phyloP scores from a whole-genome alignment of 139 green algal species.

The Chlamydomonas applanata region DNA sequence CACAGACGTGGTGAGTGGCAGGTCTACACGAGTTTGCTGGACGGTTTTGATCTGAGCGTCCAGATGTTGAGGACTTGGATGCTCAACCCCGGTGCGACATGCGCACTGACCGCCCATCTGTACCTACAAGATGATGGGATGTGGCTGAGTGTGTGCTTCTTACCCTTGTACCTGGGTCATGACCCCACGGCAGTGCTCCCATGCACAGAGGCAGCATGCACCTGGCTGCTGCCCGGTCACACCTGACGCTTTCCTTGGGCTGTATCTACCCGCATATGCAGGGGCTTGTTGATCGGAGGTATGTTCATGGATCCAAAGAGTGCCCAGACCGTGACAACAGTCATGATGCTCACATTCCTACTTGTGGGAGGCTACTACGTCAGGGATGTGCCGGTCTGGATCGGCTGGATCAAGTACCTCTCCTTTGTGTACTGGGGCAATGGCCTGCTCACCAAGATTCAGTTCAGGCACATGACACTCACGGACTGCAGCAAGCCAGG shows the following conservation, averaged over 20 bases:
- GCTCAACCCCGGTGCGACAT: too few species aligned
- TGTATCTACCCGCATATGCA: too few species aligned
- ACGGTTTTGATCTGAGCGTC: too few species aligned
- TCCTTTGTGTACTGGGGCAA: constrained; percentile 55
- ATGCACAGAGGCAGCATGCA: too few species aligned
- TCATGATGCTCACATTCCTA: constrained; percentile 61
- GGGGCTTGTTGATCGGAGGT: constrained; percentile 34
- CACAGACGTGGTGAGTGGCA: constrained; percentile 19
- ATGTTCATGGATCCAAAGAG: constrained; percentile 59
- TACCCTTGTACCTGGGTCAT: too few species aligned
- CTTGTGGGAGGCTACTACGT: constrained; percentile 61
- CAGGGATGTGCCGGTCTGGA: constrained; percentile 51
- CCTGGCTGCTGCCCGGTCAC: too few species aligned
- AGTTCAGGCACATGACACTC: constrained; percentile 23
- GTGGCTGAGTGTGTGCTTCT: too few species aligned
- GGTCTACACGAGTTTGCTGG: constrained; percentile 17
- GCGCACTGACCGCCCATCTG: too few species aligned
- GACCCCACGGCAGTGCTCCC: too few species aligned
- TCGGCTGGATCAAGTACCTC: constrained; percentile 67
- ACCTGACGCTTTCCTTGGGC: too few species aligned
- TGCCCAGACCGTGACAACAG: constrained; percentile 58
- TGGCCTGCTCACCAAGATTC: constrained; percentile 30
- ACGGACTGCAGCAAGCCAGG: constrained; percentile 6
- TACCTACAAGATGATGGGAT: too few species aligned
- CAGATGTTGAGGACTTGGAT: too few species aligned